Percentiles rank a stretch among this genome's conserved stretches.
These are phyloP conservation scores for Gigaspora rosea DNA, from an alignment of 192 early-diverging fungal genomes.

Conservation along the genomic window DNA sequence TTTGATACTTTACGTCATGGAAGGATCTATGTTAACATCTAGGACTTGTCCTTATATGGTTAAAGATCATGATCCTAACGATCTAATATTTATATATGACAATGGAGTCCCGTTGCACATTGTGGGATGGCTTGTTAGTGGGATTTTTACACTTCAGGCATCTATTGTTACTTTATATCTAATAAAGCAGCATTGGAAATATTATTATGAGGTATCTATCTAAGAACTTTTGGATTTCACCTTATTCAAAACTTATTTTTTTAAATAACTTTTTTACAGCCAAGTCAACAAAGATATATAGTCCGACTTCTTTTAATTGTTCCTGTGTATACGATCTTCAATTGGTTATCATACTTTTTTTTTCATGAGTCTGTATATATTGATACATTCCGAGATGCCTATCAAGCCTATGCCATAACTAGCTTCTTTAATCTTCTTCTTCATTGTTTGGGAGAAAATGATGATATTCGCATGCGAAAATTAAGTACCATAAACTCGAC, in stretches of 20 bases:
- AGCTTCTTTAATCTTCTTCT: constrained; percentile 74
- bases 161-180: constrained; percentile 54
- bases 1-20: no score
- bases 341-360: constrained; percentile 69
- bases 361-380: constrained; percentile 69
- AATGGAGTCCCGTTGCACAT: constrained; percentile 43
- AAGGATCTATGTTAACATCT: background rate
- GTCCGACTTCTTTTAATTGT: constrained; percentile 76
- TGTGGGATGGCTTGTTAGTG: constrained; percentile 63
- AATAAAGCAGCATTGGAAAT: constrained; percentile 54
- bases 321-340: constrained; percentile 71
- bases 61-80: background rate
- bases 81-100: background rate
- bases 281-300: constrained; percentile 75
- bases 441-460: constrained; percentile 60
- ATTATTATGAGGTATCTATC: constrained; percentile 54
- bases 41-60: background rate
- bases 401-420: constrained; percentile 74
- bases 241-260: background rate
- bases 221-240: background rate
- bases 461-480: constrained; percentile 33
- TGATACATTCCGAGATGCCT: constrained; percentile 69
- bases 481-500: background rate
- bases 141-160: constrained; percentile 53
- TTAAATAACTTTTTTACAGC: constrained; percentile 33